Conservation (phyloP, 2,329 filamentous ascomycete species). For the Akanthomyces uredinophilus region DNA sequence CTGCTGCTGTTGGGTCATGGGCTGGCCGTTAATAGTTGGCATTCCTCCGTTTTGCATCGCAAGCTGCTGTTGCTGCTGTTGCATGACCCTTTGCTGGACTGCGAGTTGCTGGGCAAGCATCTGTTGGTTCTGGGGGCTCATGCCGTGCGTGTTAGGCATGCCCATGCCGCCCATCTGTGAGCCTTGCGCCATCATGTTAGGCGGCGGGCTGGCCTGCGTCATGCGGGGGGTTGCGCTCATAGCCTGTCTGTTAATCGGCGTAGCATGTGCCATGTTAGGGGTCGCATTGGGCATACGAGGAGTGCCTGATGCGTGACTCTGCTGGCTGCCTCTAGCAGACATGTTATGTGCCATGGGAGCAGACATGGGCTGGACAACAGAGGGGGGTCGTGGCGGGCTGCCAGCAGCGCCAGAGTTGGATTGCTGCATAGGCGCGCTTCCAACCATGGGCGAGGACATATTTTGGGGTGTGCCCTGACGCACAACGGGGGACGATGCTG, state of each 20-base stretch:
- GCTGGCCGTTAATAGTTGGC: conserved; percentile 31
- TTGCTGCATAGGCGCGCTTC: conserved; percentile 57
- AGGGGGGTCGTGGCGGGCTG: conserved; percentile 62
- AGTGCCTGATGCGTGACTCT: conserved; percentile 60
- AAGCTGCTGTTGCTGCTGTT: conserved; percentile 35
- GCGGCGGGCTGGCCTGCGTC: conserved; percentile 57
- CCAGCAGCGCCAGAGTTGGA: conserved; percentile 63
- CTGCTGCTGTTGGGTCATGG: conserved; percentile 34
- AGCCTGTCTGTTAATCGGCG: conserved; percentile 50
- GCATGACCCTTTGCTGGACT: conserved; percentile 42
- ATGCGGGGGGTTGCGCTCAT: conserved; percentile 56
- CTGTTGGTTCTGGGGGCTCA: conserved; percentile 35
- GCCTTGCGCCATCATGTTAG: conserved; percentile 53
- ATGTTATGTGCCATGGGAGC: conserved; percentile 58
- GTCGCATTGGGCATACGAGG: conserved; percentile 58
- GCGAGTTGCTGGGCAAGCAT: conserved; percentile 41
- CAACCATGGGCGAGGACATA: conserved; percentile 62
- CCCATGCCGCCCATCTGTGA: conserved; percentile 49
- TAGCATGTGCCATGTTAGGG: conserved; percentile 55
- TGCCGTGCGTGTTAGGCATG: conserved; percentile 47
- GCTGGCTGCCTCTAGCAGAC: conserved; percentile 60
- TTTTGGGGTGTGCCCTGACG: conserved; percentile 60
- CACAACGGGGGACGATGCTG: conserved; percentile 62
- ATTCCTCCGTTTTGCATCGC: conserved; percentile 12
- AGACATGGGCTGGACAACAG: conserved; percentile 58